Conservation (phyloP, 2,329 filamentous ascomycete species). For the Volutella citrinella region DNA sequence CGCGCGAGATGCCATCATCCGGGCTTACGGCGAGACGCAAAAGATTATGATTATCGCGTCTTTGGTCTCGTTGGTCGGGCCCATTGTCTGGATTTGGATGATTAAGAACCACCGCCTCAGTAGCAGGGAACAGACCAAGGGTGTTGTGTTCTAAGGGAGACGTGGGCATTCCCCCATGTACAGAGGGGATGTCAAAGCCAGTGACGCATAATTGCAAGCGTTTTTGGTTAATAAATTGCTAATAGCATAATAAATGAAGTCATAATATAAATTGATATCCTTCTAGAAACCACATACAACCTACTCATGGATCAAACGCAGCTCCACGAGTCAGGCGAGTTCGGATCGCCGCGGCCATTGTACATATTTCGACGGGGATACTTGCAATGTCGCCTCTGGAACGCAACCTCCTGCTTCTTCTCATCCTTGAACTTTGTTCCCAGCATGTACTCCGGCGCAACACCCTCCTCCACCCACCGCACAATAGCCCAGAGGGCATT, state of each 20-base stretch:
- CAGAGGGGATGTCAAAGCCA: no score
- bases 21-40: conserved; percentile 10
- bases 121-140: conserved; percentile 8
- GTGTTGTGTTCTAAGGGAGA: conserved; percentile 7
- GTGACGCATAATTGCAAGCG: no score
- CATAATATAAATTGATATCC: no score
- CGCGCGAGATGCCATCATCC: conserved; percentile 21
- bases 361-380: conserved; percentile 33
- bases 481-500: conserved; percentile 47
- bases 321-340: conserved; percentile 27
- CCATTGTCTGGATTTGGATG: conserved; percentile 5
- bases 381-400: conserved; percentile 32
- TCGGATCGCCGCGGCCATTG: conserved; percentile 24
- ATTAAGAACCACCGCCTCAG: conserved; percentile 12
- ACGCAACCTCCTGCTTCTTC: conserved; percentile 22
- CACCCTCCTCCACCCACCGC: conserved; percentile 42
- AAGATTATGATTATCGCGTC: conserved; percentile 18
- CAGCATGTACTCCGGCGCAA: conserved; percentile 37
- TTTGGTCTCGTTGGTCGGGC: conserved; percentile 2
- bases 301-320: no score
- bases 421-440: conserved; percentile 32
- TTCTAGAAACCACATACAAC: no score
- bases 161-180: no score
- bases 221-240: no score
- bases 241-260: no score